Conservation (phyloP, 345 rosid species). For the Microcos paniculata region DNA sequence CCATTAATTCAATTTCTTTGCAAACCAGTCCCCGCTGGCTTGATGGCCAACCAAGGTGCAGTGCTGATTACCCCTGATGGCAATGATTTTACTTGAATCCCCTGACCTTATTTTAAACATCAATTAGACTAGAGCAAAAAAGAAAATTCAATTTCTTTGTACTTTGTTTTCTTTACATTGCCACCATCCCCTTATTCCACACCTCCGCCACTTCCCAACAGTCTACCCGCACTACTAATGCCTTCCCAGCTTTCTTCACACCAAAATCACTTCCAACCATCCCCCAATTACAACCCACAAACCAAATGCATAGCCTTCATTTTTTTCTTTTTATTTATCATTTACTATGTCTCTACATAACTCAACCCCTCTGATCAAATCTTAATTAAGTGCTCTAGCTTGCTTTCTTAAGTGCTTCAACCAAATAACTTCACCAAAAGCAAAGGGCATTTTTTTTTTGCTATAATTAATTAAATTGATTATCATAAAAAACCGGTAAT, state of each 20-base stretch:
- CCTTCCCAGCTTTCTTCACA: conserved; percentile 26
- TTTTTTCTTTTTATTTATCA: neutral
- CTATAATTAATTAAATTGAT: too few relatives aligned
- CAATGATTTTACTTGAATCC: too few relatives aligned
- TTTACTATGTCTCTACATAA: neutral
- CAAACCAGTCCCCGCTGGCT: too few relatives aligned
- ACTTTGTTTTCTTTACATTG: conserved; percentile 30
- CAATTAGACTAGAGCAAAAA: too few relatives aligned
- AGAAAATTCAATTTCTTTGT: too few relatives aligned
- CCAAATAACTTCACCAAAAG: conserved; percentile 4
- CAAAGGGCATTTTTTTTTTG: neutral
- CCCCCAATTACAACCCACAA: conserved; percentile 25
- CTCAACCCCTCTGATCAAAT: neutral
- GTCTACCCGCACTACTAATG: conserved; percentile 40
- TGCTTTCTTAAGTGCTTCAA: neutral
- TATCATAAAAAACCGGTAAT: neutral
- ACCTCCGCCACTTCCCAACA: conserved; percentile 30
- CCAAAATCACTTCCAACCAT: conserved; percentile 35
- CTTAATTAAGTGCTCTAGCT: neutral
- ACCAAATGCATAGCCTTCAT: conserved; percentile 6
- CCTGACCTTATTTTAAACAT: too few relatives aligned
- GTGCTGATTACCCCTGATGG: too few relatives aligned
- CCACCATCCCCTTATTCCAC: conserved; percentile 26
- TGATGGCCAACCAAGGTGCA: too few relatives aligned
- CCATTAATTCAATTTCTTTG: too few relatives aligned